Evolutionary conservation across 768 basidiomycete genomes (phyloP).

Genomic region (Mycena haematopus): DNA sequence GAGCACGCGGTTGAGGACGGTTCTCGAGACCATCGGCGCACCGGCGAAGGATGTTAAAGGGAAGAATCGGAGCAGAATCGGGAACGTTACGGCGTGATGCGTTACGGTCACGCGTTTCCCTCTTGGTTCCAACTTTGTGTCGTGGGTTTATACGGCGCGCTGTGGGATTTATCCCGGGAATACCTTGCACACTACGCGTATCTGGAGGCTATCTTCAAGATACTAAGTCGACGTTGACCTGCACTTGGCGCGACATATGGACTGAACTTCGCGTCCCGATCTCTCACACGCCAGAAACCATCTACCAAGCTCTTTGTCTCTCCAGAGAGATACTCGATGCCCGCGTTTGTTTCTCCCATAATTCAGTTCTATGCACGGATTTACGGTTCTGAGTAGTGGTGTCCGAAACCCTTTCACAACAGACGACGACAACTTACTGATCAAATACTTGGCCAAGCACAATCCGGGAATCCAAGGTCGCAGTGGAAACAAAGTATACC

Average conservation of each 20-base stretch:
- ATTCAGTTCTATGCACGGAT: too few species aligned
- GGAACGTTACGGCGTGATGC: background rate
- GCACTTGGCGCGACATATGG: constrained; percentile 1
- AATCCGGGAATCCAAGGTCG: constrained; percentile 50
- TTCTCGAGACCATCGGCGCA: constrained; percentile 40
- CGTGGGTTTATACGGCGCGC: too few species aligned
- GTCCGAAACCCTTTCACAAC: constrained; percentile 6
- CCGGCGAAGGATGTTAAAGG: constrained; percentile 11
- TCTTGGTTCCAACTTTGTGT: background rate
- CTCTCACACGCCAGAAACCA: background rate
- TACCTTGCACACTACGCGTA: background rate
- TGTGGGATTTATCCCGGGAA: background rate
- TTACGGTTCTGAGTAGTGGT: too few species aligned
- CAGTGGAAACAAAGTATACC: constrained; percentile 52
- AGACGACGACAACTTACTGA: constrained; percentile 50
- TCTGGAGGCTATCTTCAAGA: background rate
- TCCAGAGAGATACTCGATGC: too few species aligned
- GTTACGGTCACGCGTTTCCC: constrained; percentile 4
- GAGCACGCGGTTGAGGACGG: constrained; percentile 38
- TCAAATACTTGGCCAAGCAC: constrained; percentile 56
- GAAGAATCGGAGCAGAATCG: constrained; percentile 12
- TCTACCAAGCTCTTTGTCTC: too few species aligned
- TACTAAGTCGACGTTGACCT: background rate
- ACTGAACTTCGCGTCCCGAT: constrained; percentile 5
- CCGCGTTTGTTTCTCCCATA: too few species aligned